These are phyloP conservation scores for Phytophthora capsici DNA, from an alignment of 352 stramenopile genomes.

Conservation along the genomic window DNA sequence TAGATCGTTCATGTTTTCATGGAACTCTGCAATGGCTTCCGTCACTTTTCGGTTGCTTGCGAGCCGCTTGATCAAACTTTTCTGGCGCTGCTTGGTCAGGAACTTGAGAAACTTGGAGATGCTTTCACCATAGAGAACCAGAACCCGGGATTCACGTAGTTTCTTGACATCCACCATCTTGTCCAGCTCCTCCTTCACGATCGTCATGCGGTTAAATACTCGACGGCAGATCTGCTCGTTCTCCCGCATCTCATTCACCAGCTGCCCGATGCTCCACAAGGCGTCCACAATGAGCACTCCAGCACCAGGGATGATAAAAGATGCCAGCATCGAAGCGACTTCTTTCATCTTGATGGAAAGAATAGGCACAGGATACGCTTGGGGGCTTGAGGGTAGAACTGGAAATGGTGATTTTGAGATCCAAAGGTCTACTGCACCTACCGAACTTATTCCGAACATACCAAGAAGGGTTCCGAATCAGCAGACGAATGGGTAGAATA, in stretches of 20 bases:
- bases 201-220: conserved; percentile 12
- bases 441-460: not conserved
- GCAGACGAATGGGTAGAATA: not conserved
- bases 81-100: conserved; percentile 7
- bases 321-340: too few relatives aligned
- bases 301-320: too few relatives aligned
- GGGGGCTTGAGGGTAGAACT: too few relatives aligned
- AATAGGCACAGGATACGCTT: too few relatives aligned
- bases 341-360: too few relatives aligned
- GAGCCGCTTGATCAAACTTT: conserved; percentile 16
- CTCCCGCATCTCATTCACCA: conserved; percentile 32
- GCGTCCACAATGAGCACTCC: too few relatives aligned
- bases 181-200: conserved; percentile 36
- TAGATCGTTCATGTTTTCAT: conserved; percentile 23
- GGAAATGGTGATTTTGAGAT: too few relatives aligned
- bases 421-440: not conserved
- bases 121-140: too few relatives aligned
- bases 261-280: not conserved
- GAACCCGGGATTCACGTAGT: conserved; percentile 2
- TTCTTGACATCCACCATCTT: conserved; percentile 28
- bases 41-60: conserved; percentile 19
- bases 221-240: conserved; percentile 25
- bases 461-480: not conserved
- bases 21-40: conserved; percentile 2
- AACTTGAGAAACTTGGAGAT: conserved; percentile 23